These are phyloP conservation scores for Suillus lakei DNA, from an alignment of 768 basidiomycete species.

Conservation along the genomic window DNA sequence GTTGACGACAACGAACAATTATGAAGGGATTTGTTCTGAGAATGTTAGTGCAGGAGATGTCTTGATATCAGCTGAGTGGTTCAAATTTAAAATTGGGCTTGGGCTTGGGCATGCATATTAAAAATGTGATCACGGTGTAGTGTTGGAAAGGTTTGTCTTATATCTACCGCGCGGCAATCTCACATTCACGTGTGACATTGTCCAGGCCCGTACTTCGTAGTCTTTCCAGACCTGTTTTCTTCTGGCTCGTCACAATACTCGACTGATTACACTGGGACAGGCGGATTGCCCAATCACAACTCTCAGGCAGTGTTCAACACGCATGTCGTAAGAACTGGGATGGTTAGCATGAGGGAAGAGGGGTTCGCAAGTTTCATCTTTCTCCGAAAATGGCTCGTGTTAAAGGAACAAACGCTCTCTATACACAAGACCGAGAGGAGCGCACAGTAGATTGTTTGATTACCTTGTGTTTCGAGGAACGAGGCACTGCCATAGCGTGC, in stretches of 20 bases:
- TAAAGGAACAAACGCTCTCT: slow-evolving; percentile 77
- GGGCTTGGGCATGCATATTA: no score
- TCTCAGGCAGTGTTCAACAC: slow-evolving; percentile 39
- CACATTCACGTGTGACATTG: not conserved
- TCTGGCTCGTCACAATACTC: slow-evolving; percentile 65
- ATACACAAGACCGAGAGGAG: slow-evolving; percentile 94
- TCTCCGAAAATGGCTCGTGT: slow-evolving; percentile 87
- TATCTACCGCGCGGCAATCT: not conserved
- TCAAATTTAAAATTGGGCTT: no score
- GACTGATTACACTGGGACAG: slow-evolving; percentile 78
- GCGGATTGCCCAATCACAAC: slow-evolving; percentile 71
- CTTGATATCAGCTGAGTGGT: no score
- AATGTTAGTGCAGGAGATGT: no score
- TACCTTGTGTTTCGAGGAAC: not conserved
- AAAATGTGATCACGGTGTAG: no score
- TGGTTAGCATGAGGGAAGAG: slow-evolving; percentile 91
- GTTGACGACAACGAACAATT: no score
- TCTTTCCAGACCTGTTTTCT: slow-evolving; percentile 84
- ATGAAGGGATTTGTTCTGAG: no score
- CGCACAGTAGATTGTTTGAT: slow-evolving; percentile 1
- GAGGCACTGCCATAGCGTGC: not conserved
- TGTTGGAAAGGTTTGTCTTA: slow-evolving; percentile 72
- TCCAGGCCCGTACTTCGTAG: slow-evolving; percentile 91
- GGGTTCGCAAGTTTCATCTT: slow-evolving; percentile 92
- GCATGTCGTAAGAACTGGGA: slow-evolving; percentile 69